These are phyloP conservation scores for Scolecobasidium constrictum DNA, from an alignment of 2,329 filamentous ascomycete genomes.

Conservation along the genomic window DNA sequence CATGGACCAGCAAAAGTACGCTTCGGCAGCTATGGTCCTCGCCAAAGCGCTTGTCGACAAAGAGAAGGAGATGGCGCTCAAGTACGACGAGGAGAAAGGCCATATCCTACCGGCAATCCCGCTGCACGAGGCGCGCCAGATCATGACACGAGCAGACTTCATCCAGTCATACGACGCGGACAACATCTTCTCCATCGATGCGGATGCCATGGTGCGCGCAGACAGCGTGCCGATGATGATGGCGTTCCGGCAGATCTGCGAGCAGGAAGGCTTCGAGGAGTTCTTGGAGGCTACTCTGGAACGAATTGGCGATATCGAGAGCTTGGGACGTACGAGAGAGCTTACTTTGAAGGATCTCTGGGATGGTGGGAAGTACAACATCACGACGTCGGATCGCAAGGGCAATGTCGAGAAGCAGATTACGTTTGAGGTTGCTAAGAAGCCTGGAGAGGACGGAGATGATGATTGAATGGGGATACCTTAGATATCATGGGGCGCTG, in stretches of 20 bases:
- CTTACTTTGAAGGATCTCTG: slow-evolving; percentile 92
- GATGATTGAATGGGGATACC: slow-evolving; percentile 11
- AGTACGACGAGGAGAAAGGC: slow-evolving; percentile 54
- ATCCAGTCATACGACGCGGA: slow-evolving; percentile 85
- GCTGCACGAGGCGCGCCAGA: slow-evolving; percentile 61
- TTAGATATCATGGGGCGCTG: too few relatives aligned
- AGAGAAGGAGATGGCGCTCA: slow-evolving; percentile 51
- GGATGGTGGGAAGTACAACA: slow-evolving; percentile 67
- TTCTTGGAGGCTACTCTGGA: slow-evolving; percentile 74
- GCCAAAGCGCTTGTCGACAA: slow-evolving; percentile 83
- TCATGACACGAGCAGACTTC: slow-evolving; percentile 62
- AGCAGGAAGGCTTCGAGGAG: slow-evolving; percentile 64
- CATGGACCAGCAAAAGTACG: slow-evolving; percentile 96
- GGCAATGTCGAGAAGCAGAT: slow-evolving; percentile 20
- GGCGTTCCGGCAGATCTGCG: slow-evolving; percentile 78
- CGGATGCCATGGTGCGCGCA: slow-evolving; percentile 73
- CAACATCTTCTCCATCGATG: slow-evolving; percentile 92
- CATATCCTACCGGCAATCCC: slow-evolving; percentile 72
- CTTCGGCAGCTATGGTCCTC: slow-evolving; percentile 86
- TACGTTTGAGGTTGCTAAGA: slow-evolving; percentile 10
- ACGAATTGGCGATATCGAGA: slow-evolving; percentile 87
- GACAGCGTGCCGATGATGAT: slow-evolving; percentile 94
- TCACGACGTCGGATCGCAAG: slow-evolving; percentile 39
- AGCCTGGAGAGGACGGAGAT: slow-evolving; percentile 11
- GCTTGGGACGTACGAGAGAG: slow-evolving; percentile 84